These are phyloP conservation scores for Penicillium psychrofluorescens DNA, from an alignment of 495 filamentous ascomycete genomes.

Conservation along the genomic window DNA sequence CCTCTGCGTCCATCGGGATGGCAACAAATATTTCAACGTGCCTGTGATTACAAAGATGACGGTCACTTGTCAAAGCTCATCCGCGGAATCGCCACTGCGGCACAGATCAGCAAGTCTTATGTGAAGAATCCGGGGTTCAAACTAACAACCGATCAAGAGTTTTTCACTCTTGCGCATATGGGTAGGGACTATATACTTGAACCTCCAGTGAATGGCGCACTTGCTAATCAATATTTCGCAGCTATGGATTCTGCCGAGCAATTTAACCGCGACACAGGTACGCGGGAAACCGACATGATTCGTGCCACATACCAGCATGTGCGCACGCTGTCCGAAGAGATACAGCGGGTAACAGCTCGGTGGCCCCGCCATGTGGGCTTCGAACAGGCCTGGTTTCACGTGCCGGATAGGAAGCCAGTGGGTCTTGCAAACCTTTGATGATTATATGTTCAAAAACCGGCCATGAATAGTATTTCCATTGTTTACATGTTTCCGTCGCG, in stretches of 20 bases:
- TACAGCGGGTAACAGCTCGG: constrained; percentile 12
- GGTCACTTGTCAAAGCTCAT: constrained; percentile 33
- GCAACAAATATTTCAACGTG: constrained; percentile 18
- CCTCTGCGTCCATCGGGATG: constrained; percentile 17
- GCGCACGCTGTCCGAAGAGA: constrained; percentile 6
- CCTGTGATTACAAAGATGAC: constrained; percentile 26
- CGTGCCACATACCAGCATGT: constrained; percentile 7
- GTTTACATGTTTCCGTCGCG: too few species aligned
- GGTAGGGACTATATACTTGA: constrained; percentile 1
- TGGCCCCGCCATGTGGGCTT: constrained; percentile 16
- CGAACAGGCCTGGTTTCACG: constrained; percentile 16
- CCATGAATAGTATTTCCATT: too few species aligned
- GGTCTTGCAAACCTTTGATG: constrained; percentile 3
- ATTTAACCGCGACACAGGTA: constrained; percentile 6
- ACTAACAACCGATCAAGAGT: constrained; percentile 18
- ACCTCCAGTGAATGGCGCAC: too few species aligned
- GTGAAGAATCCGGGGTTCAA: constrained; percentile 7
- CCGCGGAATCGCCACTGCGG: constrained; percentile 25
- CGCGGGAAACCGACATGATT: constrained; percentile 6
- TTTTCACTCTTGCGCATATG: constrained; percentile 29
- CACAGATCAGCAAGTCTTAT: constrained; percentile 10
- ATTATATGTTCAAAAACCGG: too few species aligned
- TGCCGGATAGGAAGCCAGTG: constrained; percentile 6
- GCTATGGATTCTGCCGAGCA: constrained; percentile 14
- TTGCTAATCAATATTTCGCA: neutral